Evolutionary conservation across 768 basidiomycete genomes (phyloP), one percentile per base, ranked within the genome.

Genomic region (Podaxis rugospora): DNA sequence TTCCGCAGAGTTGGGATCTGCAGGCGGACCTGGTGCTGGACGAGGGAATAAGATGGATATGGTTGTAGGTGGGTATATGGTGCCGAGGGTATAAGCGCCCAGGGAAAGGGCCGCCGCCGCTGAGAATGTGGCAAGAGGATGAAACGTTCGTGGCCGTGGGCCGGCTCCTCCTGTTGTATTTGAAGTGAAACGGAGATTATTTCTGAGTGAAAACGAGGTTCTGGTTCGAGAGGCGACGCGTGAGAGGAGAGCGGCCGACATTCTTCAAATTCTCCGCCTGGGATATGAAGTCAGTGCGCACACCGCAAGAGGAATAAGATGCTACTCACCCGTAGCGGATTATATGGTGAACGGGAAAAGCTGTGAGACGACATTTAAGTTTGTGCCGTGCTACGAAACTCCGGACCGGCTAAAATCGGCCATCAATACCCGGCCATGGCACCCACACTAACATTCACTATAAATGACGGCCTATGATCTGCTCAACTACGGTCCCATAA

Each of bases 11-110:
- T 80, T 79, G 11, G 76, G 79, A 62, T 82, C 78, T 16, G 71
- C 37, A 32, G 80, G 78, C 0, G 93, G 90, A 0, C 88, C 83
- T 0, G 93, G 90, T 0, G 93, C 90, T 0, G 83, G 77, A 9
- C 89, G 81, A 2, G 95, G 94, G 51, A 88, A 89, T 25, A 96
- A 74, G 55, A 92, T 80, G 18, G 86, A 78, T 39, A 89, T 68
- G 27, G 88, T 70, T 0, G 80, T 72, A 5, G 88, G 92, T 5
- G 90, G 92, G 67, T 86, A 92, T 63, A 92, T 73, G 4, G 88
- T 79, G 7, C 92, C 92, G 23, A 81, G 61, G n/a, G 78, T 72
- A 53, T 60, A 60, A 10, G 59, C 32, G 23, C 59, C 59, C 1
- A 60, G 4, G 14, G 59, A 46, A 6, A 60, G 42, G 18, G 44